Percentiles rank a stretch among this genome's conserved stretches.
Conservation (phyloP, 2,329 filamentous ascomycete genomes). For the Colletotrichum liaoningense region DNA sequence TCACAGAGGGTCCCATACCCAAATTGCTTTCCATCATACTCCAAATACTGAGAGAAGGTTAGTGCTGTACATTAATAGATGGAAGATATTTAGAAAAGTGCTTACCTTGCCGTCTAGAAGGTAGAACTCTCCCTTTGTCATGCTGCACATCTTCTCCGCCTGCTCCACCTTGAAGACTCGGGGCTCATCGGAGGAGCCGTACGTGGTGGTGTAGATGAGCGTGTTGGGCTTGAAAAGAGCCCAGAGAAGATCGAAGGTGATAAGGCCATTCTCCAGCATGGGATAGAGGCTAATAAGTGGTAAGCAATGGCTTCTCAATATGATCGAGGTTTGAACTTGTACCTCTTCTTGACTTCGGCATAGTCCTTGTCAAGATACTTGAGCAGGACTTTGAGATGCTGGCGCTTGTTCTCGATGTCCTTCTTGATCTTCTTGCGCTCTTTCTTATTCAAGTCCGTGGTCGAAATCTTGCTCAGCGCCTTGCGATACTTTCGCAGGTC, state of each 20-base stretch:
- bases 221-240: constrained; percentile 90
- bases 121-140: constrained; percentile 81
- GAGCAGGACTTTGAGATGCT: constrained; percentile 78
- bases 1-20: constrained; percentile 78
- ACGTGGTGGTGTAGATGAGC: constrained; percentile 81
- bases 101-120: constrained; percentile 73
- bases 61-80: background rate
- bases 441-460: constrained; percentile 59
- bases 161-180: constrained; percentile 86
- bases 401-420: constrained; percentile 66
- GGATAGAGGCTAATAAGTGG: constrained; percentile 72
- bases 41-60: constrained; percentile 70
- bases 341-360: constrained; percentile 76
- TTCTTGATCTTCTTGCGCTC: constrained; percentile 72
- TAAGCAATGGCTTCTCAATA: background rate
- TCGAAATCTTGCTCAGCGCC: constrained; percentile 69
- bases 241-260: constrained; percentile 91
- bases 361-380: constrained; percentile 87
- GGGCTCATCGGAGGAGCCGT: constrained; percentile 80
- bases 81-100: no score
- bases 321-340: background rate
- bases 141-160: constrained; percentile 75
- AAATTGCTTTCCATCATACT: constrained; percentile 89
- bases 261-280: constrained; percentile 82
- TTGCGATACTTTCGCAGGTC: constrained; percentile 76